Base-by-base conservation (phyloP, 1,139 yeast genomes). In the Yamadazyma songkhlaensis region DNA sequence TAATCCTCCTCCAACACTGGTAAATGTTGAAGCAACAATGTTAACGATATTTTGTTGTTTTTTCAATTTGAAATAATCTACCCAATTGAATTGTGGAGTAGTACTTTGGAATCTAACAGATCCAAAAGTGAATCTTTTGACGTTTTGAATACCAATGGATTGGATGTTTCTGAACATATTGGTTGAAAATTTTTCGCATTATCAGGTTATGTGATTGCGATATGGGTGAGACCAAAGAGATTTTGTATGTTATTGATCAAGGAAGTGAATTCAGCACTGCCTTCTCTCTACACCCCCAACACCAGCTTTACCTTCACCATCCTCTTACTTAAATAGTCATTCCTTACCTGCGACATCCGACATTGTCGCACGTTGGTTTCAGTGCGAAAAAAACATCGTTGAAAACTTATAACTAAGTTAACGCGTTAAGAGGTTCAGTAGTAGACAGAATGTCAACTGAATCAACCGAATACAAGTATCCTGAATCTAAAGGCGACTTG, bases 21-120 rank as follows among this genome's bases (percentile, higher is more conserved):
- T 81, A 40, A 81, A 55, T 1, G 75, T 61, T 0, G 96, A 86
- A 5, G 89, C 74, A 3, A 72, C 76, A 9, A 79, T 62, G 55
- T 89, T 87, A 46, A 86, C 68, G 37, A 80, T 66, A 49, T 90
- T 81, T 56, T 86, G 85, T 49, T 79, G 79, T 55, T 84, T 84
- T 54, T 95, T 79, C 55, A 90, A 70, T 35, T 69, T 63, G 49
- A 92, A 80, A 57, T 86, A 92, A 36, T 87, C 83, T 34, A 77
- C 74, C 98, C 98, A 92, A 37, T 71, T 63, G 53, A 84, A 47
- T 25, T 31, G 38, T 9, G 36, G 28, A n/a, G 45, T 24, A 7
- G 55, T 43, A 17, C 64, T 54, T 46, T 59, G 59, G 48, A 55
- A 53, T 22, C 40, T 20, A 6, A 17, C 4, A 4, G 20, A 17